A percentile compares a stretch with the other conserved stretches of the same genome.
These are phyloP conservation scores for Globisporangium orthogonon DNA, from an alignment of 352 stramenopile species.

Conservation along the genomic window DNA sequence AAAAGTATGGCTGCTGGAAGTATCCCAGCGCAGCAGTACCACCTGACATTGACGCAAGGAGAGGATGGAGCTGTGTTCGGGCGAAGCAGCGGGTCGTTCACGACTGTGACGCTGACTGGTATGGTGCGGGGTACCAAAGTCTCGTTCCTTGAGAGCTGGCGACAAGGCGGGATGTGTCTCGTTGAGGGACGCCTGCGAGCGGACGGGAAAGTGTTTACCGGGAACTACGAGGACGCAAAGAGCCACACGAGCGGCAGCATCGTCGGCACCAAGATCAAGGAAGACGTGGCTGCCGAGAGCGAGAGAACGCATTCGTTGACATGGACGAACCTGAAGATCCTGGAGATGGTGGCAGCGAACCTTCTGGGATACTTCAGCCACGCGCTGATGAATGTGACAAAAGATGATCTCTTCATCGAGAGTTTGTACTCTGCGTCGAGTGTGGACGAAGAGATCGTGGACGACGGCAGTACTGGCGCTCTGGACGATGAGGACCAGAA, in stretches of 20 bases:
- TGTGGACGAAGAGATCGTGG: slow-evolving; percentile 30
- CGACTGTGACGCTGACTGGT: slow-evolving; percentile 72
- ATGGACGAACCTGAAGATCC: slow-evolving; percentile 52
- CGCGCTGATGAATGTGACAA: slow-evolving; percentile 48
- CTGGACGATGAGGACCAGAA: slow-evolving; percentile 25
- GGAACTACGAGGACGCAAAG: slow-evolving; percentile 84
- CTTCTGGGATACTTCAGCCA: slow-evolving; percentile 73
- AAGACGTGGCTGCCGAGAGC: slow-evolving; percentile 12
- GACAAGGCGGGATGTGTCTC: slow-evolving; percentile 82
- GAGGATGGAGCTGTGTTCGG: slow-evolving; percentile 56
- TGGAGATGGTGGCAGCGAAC: slow-evolving; percentile 74
- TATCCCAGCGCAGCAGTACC: slow-evolving; percentile 85
- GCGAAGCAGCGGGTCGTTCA: slow-evolving; percentile 76
- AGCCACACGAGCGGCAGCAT: slow-evolving; percentile 84
- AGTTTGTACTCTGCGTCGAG: slow-evolving; percentile 13
- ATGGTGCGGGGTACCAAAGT: slow-evolving; percentile 73
- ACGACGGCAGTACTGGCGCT: slow-evolving; percentile 14
- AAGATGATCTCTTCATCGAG: slow-evolving; percentile 58
- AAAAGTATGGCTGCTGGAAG: slow-evolving; percentile 84
- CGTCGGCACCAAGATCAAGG: slow-evolving; percentile 58
- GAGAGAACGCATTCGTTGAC: slow-evolving; percentile 10
- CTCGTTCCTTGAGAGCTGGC: slow-evolving; percentile 83
- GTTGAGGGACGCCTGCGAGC: slow-evolving; percentile 71
- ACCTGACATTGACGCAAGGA: slow-evolving; percentile 65
- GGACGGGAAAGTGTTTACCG: slow-evolving; percentile 65